These are phyloP conservation scores for Amauroascus niger DNA, from an alignment of 2,329 filamentous ascomycete genomes.

Conservation along the genomic window DNA sequence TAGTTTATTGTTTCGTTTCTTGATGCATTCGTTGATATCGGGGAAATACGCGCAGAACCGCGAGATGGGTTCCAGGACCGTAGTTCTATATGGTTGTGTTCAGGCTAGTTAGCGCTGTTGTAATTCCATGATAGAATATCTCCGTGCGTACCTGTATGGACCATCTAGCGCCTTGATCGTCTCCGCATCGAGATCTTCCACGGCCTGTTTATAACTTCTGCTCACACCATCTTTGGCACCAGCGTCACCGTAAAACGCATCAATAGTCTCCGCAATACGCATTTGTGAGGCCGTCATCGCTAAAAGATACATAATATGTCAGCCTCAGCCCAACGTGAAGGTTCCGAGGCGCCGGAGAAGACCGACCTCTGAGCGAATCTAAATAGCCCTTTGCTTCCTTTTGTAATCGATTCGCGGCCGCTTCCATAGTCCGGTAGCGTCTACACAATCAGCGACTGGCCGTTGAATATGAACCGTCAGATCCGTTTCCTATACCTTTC, in stretches of 20 bases:
- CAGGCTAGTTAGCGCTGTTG: neutral
- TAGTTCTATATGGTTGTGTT: constrained; percentile 48
- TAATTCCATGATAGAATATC: neutral
- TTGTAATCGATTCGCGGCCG: constrained; percentile 80
- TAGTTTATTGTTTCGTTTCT: constrained; percentile 96
- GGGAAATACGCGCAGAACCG: constrained; percentile 98
- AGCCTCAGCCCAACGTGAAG: neutral
- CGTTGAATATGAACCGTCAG: neutral
- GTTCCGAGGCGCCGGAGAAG: neutral
- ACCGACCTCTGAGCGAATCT: constrained; percentile 76
- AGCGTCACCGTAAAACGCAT: constrained; percentile 95
- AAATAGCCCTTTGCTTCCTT: constrained; percentile 98
- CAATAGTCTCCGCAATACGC: constrained; percentile 98
- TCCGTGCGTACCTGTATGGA: constrained; percentile 60
- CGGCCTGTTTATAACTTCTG: constrained; percentile 94
- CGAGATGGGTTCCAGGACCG: constrained; percentile 89
- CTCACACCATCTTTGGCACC: constrained; percentile 92
- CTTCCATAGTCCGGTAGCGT: constrained; percentile 95
- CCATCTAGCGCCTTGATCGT: constrained; percentile 97
- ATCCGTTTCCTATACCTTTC: constrained; percentile 53
- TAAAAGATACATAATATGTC: constrained; percentile 27
- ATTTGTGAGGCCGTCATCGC: constrained; percentile 99
- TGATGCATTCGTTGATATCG: constrained; percentile 98
- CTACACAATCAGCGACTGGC: constrained; percentile 38
- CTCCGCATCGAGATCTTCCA: constrained; percentile 93